Evolutionary conservation across 2,329 filamentous ascomycete genomes (phyloP), one percentile per base, ranked within the genome.

Genomic region (Apiospora rasikravindrae): DNA sequence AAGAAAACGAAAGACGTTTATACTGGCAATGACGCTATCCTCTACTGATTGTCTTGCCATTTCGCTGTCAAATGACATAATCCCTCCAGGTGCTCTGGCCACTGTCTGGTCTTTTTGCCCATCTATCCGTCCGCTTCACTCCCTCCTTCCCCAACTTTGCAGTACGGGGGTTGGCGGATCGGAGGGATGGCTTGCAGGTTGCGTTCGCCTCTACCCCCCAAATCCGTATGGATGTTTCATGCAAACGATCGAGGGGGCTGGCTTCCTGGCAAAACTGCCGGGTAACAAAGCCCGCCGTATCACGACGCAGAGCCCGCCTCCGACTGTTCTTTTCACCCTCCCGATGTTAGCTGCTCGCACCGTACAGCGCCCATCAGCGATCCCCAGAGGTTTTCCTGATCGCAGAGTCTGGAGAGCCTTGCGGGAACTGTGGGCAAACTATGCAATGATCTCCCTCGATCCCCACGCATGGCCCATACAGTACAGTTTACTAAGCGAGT

Each of bases 41-140:
- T 51, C 10, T 37, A 11, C n/a, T 13, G 24, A 7, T 4, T 22
- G 11, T n/a, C 29, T 61, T 2, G 13, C 29, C 37, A 16, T 61
- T 37, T 37, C 33, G 57, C 57, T 40, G 33, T 37, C 19, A n/a
- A 64, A 64, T 64, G 57, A 64, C 57, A 64, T 64, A 64, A 64
- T 10, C 57, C 29, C 33, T 2, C 57, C 19, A 24, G 33, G 33
- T n/a, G 33, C 19, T 64, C 22, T 64, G 57, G 57, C 33, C 57
- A 40, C 33, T 40, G 57, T 13, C 57, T 40, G 33, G 57, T 22
- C 57, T 29, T 64, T 37, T 37, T 37, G 8, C 33, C n/a, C 2
- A 61, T 47, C 57, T 40, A 37, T 37, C 33, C 1, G 8, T 64
- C 33, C 29, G 51, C 6, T 37, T 37, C 37, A 57, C 53, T 37